Evolutionary conservation across 2,329 filamentous ascomycete species (phyloP).

Genomic region (Hortaea werneckii): DNA sequence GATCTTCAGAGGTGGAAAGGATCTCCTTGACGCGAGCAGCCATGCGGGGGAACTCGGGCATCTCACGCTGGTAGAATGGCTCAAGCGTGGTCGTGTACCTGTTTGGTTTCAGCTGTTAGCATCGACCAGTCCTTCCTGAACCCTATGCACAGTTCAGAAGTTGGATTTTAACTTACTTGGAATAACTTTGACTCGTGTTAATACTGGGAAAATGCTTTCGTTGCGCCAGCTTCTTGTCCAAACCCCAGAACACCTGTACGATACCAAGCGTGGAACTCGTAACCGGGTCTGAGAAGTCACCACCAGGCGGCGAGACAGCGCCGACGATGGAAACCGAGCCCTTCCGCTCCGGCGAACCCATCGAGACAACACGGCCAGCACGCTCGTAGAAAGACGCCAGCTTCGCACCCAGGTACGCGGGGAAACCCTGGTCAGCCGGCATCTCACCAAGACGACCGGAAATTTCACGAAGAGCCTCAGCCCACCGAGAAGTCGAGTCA

Average conservation of each 20-base stretch:
- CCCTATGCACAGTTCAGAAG: no score
- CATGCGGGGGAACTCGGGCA: conserved; percentile 85
- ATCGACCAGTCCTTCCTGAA: no score
- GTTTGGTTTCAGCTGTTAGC: neutral
- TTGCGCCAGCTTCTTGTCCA: conserved; percentile 98
- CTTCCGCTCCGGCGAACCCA: conserved; percentile 78
- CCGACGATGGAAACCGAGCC: conserved; percentile 97
- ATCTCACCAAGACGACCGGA: conserved; percentile 98
- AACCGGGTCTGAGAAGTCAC: conserved; percentile 98
- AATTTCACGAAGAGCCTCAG: conserved; percentile 95
- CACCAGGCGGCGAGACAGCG: conserved; percentile 91
- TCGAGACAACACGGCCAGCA: conserved; percentile 73
- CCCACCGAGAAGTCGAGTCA: conserved; percentile 95
- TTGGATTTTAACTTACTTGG: conserved; percentile 25
- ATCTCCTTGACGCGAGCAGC: conserved; percentile 90
- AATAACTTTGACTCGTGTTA: conserved; percentile 90
- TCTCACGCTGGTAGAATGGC: conserved; percentile 88
- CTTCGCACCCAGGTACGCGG: conserved; percentile 91
- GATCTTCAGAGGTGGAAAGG: conserved; percentile 86
- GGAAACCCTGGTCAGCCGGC: conserved; percentile 99
- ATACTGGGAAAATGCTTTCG: conserved; percentile 98
- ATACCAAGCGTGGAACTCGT: conserved; percentile 90
- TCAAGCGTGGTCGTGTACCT: conserved; percentile 88
- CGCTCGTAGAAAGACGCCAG: conserved; percentile 98
- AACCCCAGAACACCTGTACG: conserved; percentile 98